Evolutionary conservation across 495 filamentous ascomycete genomes (phyloP), one percentile per base, ranked within the genome.

Genomic region (Talaromyces trachyspermus): DNA sequence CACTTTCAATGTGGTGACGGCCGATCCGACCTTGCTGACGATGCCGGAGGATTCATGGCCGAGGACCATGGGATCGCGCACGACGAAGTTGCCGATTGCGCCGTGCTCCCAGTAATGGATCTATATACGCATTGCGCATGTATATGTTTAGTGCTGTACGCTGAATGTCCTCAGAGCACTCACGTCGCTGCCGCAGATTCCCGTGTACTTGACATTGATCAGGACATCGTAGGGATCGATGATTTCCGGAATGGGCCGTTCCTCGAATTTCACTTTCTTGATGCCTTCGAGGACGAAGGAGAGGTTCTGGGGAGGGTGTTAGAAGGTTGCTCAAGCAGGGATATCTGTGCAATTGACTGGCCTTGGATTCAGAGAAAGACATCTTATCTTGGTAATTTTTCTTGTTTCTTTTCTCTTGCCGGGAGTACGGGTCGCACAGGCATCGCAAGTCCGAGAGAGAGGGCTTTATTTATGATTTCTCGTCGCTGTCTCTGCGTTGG

Each of bases 61-160:
- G n/a, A 95, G 79, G 3, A 94, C 85, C 88, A 94, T 92, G 32
- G 89, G 89, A 14, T 80, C 77, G 55, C 84, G 84, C 52, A 94
- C 76, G 47, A 90, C 72, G 64, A 87, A 95, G 66, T 77, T 63
- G 51, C 87, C 89, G 59, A 95, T 95, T 29, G 79, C 71, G 43
- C 89, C 89, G 51, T 94, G 81, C 46, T 78, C 69, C 85, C 86
- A 92, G 76, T 92, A 95, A 77, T 95, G 89, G n/a, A 84, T 72
- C 76, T 79, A 26, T 35, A 19, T 18, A 30, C 37, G 27, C 24
- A 17, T 36, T 26, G n/a, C n/a, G n/a, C 17, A 47, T 48, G 44
- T 32, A 20, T 6, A 43, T 14, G 14, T 20, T 3, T 42, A 18
- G 14, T 40, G 23, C 8, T 33, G 39, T 25, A 25, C 17, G 25